A percentile compares a stretch with the other conserved stretches of the same genome.
phyloP scores from a whole-genome alignment of 805 yeast species.

The Kazachstania taianensis region DNA sequence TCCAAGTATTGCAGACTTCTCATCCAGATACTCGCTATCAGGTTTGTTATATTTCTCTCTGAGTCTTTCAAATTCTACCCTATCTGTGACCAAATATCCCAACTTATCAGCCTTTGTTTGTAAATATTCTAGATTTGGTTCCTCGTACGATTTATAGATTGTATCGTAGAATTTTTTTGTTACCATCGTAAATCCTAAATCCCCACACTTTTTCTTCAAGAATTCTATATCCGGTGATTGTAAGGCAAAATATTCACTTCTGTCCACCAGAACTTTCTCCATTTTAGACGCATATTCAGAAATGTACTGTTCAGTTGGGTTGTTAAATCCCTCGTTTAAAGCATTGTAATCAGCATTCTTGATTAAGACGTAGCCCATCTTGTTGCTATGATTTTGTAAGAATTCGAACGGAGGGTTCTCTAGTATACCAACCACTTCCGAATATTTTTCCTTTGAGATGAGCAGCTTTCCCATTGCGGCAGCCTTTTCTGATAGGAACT shows the following conservation, averaged over 20 bases:
- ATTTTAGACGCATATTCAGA: constrained; percentile 6
- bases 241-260: neutral
- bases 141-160: neutral
- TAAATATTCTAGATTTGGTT: constrained; percentile 19
- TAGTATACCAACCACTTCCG: constrained; percentile 3
- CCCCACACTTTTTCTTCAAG: neutral
- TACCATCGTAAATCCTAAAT: neutral
- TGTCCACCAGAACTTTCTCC: neutral
- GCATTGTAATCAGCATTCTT: neutral
- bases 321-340: constrained; percentile 6
- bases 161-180: neutral
- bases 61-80: neutral
- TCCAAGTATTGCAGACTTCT: constrained; percentile 6
- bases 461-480: neutral
- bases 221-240: constrained; percentile 1
- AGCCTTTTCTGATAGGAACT: neutral
- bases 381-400: constrained; percentile 7
- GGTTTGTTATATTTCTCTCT: neutral
- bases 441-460: neutral
- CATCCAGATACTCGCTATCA: constrained; percentile 4
- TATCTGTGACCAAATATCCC: too few relatives aligned
- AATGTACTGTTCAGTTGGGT: constrained; percentile 9
- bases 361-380: neutral
- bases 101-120: constrained; percentile 16
- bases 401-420: constrained; percentile 13